Percentiles rank a stretch among this genome's conserved stretches.
Conservation (phyloP, 2,329 filamentous ascomycete genomes). For the Cordyceps farinosa region DNA sequence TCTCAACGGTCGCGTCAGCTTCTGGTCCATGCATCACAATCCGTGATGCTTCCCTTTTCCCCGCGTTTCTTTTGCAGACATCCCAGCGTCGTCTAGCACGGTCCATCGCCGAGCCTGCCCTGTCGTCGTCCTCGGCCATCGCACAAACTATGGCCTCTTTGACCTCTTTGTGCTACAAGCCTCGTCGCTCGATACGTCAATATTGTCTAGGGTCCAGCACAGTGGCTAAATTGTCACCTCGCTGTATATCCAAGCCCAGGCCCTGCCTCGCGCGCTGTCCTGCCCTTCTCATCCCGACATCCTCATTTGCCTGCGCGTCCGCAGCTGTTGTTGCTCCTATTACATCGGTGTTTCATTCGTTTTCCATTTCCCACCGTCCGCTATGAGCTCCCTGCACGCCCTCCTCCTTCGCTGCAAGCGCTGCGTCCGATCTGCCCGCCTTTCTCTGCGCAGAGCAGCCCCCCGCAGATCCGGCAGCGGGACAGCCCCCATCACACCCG, state of each 20-base stretch:
- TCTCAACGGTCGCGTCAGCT: not conserved
- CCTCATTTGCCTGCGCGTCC: not conserved
- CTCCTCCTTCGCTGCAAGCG: constrained; percentile 13
- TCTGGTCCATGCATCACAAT: not conserved
- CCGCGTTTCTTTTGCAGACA: not conserved
- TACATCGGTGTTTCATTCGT: not conserved
- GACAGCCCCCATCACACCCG: not conserved
- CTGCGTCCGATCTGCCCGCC: not conserved
- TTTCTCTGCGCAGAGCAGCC: not conserved
- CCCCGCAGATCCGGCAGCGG: not conserved
- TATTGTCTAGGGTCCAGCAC: constrained; percentile 5
- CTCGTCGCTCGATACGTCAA: constrained; percentile 1
- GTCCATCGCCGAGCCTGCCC: not conserved
- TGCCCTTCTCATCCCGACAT: not conserved
- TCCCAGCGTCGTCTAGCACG: not conserved
- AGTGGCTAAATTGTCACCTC: not conserved
- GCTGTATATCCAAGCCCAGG: not conserved
- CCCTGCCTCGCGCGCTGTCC: not conserved
- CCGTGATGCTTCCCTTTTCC: not conserved
- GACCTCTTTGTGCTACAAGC: constrained; percentile 17
- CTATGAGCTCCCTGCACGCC: not conserved
- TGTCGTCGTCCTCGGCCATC: not conserved
- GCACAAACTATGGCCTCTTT: constrained; percentile 13
- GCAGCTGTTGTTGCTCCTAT: not conserved
- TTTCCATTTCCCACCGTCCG: not conserved